Evolutionary conservation across 1,139 yeast genomes (phyloP).

Genomic region (Hyphopichia wangnamkhiaoensis): DNA sequence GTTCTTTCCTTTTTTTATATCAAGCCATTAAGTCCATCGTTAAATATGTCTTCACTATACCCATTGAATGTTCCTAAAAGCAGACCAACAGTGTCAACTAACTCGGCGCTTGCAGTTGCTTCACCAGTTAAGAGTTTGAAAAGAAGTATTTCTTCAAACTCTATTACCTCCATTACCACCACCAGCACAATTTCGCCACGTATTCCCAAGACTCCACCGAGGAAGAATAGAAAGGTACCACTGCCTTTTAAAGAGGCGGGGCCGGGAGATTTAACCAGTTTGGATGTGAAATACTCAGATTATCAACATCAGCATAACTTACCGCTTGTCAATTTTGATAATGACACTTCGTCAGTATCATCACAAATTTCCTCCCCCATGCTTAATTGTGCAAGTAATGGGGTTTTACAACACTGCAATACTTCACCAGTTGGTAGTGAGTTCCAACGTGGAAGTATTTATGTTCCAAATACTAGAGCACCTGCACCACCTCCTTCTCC

Average conservation of each 20-base stretch:
- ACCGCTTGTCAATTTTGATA: slow-evolving; percentile 1
- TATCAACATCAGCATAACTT: not conserved
- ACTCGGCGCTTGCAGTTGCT: not conserved
- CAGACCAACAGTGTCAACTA: not conserved
- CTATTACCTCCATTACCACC: not conserved
- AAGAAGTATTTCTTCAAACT: not conserved
- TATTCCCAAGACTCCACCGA: not conserved
- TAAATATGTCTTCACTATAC: not conserved
- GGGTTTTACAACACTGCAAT: not conserved
- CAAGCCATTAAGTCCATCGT: no score
- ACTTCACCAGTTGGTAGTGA: not conserved
- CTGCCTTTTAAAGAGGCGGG: not conserved
- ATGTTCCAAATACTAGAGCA: not conserved
- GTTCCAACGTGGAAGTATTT: not conserved
- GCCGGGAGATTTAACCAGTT: not conserved
- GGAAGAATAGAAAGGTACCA: not conserved
- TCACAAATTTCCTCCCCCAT: not conserved
- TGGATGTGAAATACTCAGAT: slow-evolving; percentile 1
- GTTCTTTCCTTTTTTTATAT: no score
- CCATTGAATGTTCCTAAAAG: not conserved
- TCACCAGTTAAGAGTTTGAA: not conserved
- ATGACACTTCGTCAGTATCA: not conserved
- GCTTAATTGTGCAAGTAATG: not conserved
- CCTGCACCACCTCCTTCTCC: no score
- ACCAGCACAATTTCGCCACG: no score